Evolutionary conservation across 176 grass and related monocot genomes (phyloP).

Genomic region (Phoenix roebelenii): DNA sequence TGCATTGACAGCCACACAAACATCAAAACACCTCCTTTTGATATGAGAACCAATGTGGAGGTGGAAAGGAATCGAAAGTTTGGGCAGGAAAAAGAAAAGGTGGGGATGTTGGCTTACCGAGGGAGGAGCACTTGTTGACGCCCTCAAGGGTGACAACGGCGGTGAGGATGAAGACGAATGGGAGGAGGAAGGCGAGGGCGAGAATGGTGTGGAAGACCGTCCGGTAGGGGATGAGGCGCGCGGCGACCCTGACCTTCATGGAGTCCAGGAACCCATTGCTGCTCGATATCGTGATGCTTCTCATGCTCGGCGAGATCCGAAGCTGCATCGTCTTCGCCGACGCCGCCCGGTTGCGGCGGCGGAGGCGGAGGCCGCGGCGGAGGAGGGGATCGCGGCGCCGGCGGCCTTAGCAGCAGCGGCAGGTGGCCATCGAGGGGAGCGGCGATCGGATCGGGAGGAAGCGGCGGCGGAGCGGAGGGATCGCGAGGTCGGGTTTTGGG

Average conservation of each 20-base stretch:
- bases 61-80: too few species aligned
- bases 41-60: too few species aligned
- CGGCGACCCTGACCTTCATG: constrained; percentile 90
- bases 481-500: too few species aligned
- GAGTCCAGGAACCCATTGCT: constrained; percentile 90
- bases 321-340: constrained; percentile 78
- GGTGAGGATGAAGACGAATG: constrained; percentile 58
- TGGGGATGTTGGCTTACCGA: constrained; percentile 42
- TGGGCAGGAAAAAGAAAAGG: neutral
- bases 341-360: constrained; percentile 42
- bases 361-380: constrained; percentile 25
- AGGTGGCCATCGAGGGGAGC: constrained; percentile 6
- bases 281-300: constrained; percentile 97
- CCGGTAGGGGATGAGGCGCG: constrained; percentile 33
- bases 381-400: neutral
- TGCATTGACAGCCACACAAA: too few species aligned
- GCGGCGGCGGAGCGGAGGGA: neutral
- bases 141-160: constrained; percentile 76
- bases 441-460: too few species aligned
- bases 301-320: constrained; percentile 99
- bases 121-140: constrained; percentile 80
- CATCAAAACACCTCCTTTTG: too few species aligned
- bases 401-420: neutral
- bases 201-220: constrained; percentile 37
- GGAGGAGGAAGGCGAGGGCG: constrained; percentile 31